Percentiles rank a stretch among this genome's conserved stretches.
Evolutionary conservation across 495 filamentous ascomycete genomes (phyloP).

Genomic region (Hypoxylon crocopeplum): DNA sequence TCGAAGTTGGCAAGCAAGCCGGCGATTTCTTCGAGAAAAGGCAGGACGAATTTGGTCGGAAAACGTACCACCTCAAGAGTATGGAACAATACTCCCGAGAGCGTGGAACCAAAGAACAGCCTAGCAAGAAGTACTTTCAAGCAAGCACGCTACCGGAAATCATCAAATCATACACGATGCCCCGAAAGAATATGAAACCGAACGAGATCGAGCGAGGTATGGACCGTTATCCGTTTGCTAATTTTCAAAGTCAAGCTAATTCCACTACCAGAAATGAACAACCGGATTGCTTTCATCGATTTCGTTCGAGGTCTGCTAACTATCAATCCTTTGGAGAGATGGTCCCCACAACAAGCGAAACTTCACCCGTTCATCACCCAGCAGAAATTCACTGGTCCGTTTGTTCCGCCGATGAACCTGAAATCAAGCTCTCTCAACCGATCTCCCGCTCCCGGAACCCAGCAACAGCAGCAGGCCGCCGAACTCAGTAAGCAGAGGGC

Average conservation of each 20-base stretch:
- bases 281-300: conserved; percentile 97
- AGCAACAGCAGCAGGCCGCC: conserved; percentile 95
- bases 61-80: conserved; percentile 89
- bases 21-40: conserved; percentile 97
- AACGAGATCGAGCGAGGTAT: conserved; percentile 94
- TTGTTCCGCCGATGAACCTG: conserved; percentile 96
- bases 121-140: conserved; percentile 99
- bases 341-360: conserved; percentile 98
- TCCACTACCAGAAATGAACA: conserved; percentile 85
- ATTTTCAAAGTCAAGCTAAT: conserved; percentile 5
- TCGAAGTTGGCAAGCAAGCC: conserved; percentile 98
- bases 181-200: conserved; percentile 99
- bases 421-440: conserved; percentile 82
- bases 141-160: conserved; percentile 94
- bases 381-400: conserved; percentile 93
- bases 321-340: conserved; percentile 95
- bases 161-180: conserved; percentile 97
- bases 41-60: conserved; percentile 86
- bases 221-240: conserved; percentile 27
- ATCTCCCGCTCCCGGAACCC: conserved; percentile 93
- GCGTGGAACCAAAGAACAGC: conserved; percentile 95
- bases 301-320: conserved; percentile 95
- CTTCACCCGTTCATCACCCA: conserved; percentile 99
- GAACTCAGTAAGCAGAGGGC: conserved; percentile 87
- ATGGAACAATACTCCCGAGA: conserved; percentile 98